Base-by-base conservation (phyloP, 345 rosid species). In the Salix brachista region DNA sequence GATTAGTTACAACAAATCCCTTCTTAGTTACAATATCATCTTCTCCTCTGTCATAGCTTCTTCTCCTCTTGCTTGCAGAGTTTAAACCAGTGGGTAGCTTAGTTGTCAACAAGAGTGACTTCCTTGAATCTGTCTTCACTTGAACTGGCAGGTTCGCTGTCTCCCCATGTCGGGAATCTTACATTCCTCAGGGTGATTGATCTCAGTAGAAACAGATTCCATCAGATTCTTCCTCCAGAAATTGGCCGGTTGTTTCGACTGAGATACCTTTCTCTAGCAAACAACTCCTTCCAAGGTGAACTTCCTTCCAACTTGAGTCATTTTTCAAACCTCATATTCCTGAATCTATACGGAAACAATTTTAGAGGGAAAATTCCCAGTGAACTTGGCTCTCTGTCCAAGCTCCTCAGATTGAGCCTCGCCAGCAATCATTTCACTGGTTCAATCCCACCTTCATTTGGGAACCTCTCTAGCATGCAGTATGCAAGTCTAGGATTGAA, bases 131-230 rank as follows among this genome's bases (percentile, higher is more conserved):
- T 50, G 30, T 9, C 67, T 54, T 17, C 56, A 50, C 56, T 64
- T 23, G 10, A 75, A 9, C 67, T 80, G 69, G 72, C 56, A 19
- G 86, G 86, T 60, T 36, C 79, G 3, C 25, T 83, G 4, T 80
- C 86, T 58, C 81, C 85, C 18, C 46, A 65, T 28, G 46, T 79
- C 8, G 80, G 78, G n/a, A 83, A 83, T 21, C 50, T 70, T 5
- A 6, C 64, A 17, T 77, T 77, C 28, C 74, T 77, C 2, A 65
- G 70, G 65, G 1, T 4, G 6, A 6, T 78, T 17, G 16, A 42
- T 25, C 77, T 79, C 28, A 5, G 13, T 16, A 16, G 36, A 25
- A 74, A 79, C 48, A 73, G 19, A 2, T 69, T 73, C n/a, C 14
- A 60, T 28, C 69, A 62, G 0, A 14, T 8, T 32, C n/a, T 79